phyloP scores from a whole-genome alignment of 441 rosid species.

The California macrophylla region DNA sequence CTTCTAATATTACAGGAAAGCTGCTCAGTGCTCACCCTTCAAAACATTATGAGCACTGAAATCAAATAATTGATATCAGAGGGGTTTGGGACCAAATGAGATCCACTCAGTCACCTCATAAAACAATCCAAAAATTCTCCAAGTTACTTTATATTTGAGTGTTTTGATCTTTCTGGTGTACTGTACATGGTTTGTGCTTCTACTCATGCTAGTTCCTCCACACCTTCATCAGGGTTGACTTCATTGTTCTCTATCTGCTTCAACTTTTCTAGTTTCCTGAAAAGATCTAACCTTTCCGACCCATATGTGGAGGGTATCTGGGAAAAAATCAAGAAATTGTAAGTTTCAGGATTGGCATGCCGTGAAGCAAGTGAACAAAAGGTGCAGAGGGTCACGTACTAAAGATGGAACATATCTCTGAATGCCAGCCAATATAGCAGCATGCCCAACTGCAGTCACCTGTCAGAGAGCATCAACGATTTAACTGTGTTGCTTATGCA shows the following conservation, averaged over 20 bases:
- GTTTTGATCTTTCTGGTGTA: not conserved
- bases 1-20: no score
- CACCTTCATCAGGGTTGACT: conserved; percentile 42
- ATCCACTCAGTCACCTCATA: no score
- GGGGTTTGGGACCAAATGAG: no score
- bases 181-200: conserved; percentile 18
- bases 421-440: conserved; percentile 92
- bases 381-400: conserved; percentile 34
- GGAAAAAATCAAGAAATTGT: conserved; percentile 11
- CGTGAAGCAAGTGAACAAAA: conserved; percentile 8
- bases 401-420: conserved; percentile 85
- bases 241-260: conserved; percentile 60
- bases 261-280: conserved; percentile 86
- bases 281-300: conserved; percentile 77
- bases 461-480: conserved; percentile 19
- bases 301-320: conserved; percentile 98
- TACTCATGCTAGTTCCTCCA: conserved; percentile 31
- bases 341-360: conserved; percentile 7
- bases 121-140: no score
- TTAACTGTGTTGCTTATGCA: not conserved
- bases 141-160: no score
- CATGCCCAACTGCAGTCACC: conserved; percentile 98
- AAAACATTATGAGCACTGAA: no score
- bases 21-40: no score
- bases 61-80: no score